Evolutionary conservation across 2,329 filamentous ascomycete species (phyloP), one percentile per base, ranked within the genome.

Genomic region (Decorospora gaudefroyi): DNA sequence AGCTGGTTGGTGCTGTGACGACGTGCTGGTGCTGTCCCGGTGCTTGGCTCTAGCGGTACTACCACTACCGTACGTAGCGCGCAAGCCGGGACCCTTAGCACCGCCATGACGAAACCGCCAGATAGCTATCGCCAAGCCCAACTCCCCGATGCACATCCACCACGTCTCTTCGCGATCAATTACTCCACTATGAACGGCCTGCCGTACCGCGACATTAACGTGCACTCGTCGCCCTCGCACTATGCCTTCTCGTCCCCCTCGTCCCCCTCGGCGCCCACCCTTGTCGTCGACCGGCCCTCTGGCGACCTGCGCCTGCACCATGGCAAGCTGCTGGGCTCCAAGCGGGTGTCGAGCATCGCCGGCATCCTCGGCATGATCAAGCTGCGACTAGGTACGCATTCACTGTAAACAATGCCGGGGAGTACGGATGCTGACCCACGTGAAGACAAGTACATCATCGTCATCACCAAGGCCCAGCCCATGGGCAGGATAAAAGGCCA

Each of bases 161-260:
- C 27, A 29, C 23, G 39, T 29, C 26, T 22, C 17, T 19, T 15
- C 17, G 15, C 32, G 18, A 28, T 37, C 30, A 10, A 15, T 2
- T 30, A 34, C 17, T 13, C 42, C 43, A 37, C 45, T 46, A 83
- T 80, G 79, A 74, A 74, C 53, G 69, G 72, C 41, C 76, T 86
- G 42, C 93, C 92, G 15, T 99, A 91, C 74, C 84, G 92, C 68
- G 93, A 99, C 77, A 95, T 97, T 77, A 99, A 97, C 72, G 84
- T 99, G 71, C 90, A 95, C 73, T 88, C 90, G 56, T 90, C 92
- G 38, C 80, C 88, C 62, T 89, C 92, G 62, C 87, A 93, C 68
- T 99, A 99, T 78, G 89, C 90, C 62, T 99, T 99, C 73, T 91
- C 89, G 26, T 99, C 93, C 18, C 93, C 93, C 18, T 97, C 93